These are phyloP conservation scores for Chlorella sorokiniana DNA, from an alignment of 139 green algal genomes.

Conservation along the genomic window DNA sequence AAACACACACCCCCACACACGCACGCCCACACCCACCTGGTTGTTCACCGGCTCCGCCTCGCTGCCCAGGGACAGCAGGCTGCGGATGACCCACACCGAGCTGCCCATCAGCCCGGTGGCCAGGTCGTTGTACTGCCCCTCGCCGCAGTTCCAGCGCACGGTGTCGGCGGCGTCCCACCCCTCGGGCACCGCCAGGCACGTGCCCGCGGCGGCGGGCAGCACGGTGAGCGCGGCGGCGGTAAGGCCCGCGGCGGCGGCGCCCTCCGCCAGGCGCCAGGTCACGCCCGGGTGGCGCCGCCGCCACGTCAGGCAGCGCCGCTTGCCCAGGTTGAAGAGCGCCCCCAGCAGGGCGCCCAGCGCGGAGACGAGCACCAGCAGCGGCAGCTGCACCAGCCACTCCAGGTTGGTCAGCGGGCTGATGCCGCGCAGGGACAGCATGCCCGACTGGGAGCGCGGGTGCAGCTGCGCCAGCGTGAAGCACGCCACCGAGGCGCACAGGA, in stretches of 20 bases:
- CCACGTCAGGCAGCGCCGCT: constrained; percentile 59
- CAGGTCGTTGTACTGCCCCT: constrained; percentile 85
- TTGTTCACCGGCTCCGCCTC: constrained; percentile 45
- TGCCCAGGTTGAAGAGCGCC: constrained; percentile 77
- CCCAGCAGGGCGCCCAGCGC: constrained; percentile 73
- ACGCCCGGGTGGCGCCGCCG: constrained; percentile 19
- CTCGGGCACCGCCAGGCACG: constrained; percentile 53
- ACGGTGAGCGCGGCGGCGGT: neutral
- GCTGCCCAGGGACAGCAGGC: constrained; percentile 62
- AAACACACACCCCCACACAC: neutral
- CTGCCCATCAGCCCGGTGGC: constrained; percentile 78
- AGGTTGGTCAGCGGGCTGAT: constrained; percentile 59
- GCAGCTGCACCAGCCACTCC: constrained; percentile 76
- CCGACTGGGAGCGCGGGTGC: constrained; percentile 28
- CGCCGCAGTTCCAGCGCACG: constrained; percentile 41
- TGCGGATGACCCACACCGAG: constrained; percentile 74
- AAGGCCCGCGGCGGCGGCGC: neutral
- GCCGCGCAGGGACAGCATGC: constrained; percentile 68
- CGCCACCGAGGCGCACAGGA: constrained; percentile 75
- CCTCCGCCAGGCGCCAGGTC: constrained; percentile 48
- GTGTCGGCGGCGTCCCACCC: constrained; percentile 36
- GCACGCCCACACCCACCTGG: neutral
- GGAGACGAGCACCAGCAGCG: constrained; percentile 62
- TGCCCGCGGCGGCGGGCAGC: constrained; percentile 11
- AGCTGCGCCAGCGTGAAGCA: constrained; percentile 72